These are phyloP conservation scores for Carex parvula DNA, from an alignment of 176 grass and related monocot genomes.

Conservation along the genomic window DNA sequence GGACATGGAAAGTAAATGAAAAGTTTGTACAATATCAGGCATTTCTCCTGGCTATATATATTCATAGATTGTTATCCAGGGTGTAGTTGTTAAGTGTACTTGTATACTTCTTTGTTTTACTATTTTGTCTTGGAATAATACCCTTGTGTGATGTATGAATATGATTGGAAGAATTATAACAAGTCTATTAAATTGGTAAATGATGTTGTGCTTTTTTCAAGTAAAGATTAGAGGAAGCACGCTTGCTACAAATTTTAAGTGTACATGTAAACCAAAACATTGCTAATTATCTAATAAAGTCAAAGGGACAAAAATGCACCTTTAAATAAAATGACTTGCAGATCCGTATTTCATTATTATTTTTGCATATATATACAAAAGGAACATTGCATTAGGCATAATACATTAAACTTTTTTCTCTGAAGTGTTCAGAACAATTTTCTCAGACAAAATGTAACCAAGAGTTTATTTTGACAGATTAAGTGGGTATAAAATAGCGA, in stretches of 20 bases:
- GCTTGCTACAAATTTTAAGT: not conserved
- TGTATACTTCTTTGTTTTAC: not conserved
- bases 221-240: not conserved
- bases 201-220: not conserved
- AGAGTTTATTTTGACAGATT: too few species aligned
- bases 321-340: not conserved
- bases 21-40: not conserved
- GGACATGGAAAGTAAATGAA: not conserved
- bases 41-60: not conserved
- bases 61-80: slow-evolving; percentile 2
- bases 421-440: too few species aligned
- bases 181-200: not conserved
- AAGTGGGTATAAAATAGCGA: too few species aligned
- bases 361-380: not conserved
- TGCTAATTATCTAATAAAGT: not conserved
- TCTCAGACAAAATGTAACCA: too few species aligned
- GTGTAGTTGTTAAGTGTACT: not conserved
- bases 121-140: not conserved
- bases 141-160: not conserved
- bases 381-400: not conserved
- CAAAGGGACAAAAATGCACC: not conserved
- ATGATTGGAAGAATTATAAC: not conserved
- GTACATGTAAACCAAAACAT: too few species aligned
- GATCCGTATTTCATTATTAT: not conserved
- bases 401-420: not conserved